phyloP scores from a whole-genome alignment of 2,329 filamentous ascomycete species.

The Alternaria viburni region DNA sequence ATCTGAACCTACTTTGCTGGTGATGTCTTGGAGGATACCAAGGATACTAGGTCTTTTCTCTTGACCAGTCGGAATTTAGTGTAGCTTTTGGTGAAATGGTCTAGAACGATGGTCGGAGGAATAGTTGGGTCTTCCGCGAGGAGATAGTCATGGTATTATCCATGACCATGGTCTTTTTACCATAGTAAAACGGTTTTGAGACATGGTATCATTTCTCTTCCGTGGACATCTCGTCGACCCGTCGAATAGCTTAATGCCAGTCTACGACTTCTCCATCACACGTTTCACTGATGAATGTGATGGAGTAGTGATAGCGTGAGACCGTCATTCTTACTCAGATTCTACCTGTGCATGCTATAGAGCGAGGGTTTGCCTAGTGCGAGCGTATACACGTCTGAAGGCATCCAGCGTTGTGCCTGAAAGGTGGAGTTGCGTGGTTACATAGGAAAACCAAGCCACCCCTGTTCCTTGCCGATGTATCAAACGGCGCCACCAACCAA shows the following conservation, averaged over 20 bases:
- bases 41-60: background rate
- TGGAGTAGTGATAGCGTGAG: background rate
- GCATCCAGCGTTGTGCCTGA: background rate
- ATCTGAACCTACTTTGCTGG: background rate
- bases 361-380: background rate
- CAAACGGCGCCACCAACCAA: constrained; percentile 24
- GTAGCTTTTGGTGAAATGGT: background rate
- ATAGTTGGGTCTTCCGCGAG: background rate
- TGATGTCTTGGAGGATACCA: background rate
- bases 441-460: background rate
- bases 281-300: background rate
- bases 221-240: background rate
- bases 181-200: background rate
- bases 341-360: background rate
- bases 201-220: background rate
- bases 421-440: background rate
- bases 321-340: background rate
- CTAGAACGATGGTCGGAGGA: background rate
- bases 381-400: background rate
- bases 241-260: background rate
- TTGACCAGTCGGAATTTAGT: background rate
- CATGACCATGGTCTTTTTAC: background rate
- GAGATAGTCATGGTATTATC: background rate
- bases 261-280: background rate
- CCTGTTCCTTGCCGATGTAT: constrained; percentile 1